Base-by-base conservation (phyloP, 306 rosid genomes). In the Castanea mollissima region DNA sequence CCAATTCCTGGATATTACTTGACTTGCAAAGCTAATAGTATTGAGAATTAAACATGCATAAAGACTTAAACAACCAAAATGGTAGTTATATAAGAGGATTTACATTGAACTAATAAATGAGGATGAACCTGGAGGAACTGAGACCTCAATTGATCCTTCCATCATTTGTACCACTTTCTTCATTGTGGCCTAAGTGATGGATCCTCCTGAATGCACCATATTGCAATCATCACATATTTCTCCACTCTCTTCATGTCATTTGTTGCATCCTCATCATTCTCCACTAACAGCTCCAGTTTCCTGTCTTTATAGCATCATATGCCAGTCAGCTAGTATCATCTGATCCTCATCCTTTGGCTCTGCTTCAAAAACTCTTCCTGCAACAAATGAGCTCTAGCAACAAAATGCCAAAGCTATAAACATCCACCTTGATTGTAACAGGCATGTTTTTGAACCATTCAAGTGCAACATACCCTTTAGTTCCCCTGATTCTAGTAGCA, bases 201-300 rank as follows among this genome's bases (percentile, higher is more conserved):
- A 46, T 87, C 81, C 67, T 79, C 86, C 20, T 84, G 86, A 18
- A 87, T 79, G 74, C 90, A 84, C 90, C 88, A 87, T 2, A 87
- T 4, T 16, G 86, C 90, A 13, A 79, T 54, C 86, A 69, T 84
- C 15, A 87, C 73, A 20, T 41, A 62, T 55, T 71, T 87, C 74
- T 81, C 76, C 19, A 84, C 27, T 60, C 9, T 69, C 49, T 63
- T 78, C 31, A 80, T 29, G 67, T 86, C 89, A 0, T 29, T 1
- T 25, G 32, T 41, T 5, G 80, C 74, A 11, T 76, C 81, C 13
- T 57, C 65, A 12, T 87, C 80, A 4, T 55, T 56, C 59, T 65
- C 63, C 2, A 82, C 65, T 2, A 81, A 10, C 29, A 55, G 13
- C 5, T 84, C 77, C 1, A 84, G 10, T 7, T 56, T 79, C 71